Evolutionary conservation across 257 asterid species (phyloP), one percentile per base, ranked within the genome.

Genomic region (Gentiana dahurica): DNA sequence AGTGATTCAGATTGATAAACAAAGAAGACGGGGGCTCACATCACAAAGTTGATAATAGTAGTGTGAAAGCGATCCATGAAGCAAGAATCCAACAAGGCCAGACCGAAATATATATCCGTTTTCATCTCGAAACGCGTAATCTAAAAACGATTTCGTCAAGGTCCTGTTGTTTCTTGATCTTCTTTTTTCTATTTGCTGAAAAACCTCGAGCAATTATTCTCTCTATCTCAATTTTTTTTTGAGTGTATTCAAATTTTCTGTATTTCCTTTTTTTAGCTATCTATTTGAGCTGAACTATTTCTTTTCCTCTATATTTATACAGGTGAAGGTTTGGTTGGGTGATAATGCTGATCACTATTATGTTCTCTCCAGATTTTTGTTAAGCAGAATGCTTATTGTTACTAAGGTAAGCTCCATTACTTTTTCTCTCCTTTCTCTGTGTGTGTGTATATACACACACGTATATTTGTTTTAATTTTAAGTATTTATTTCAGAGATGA

Each of bases 291-390:
- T 0, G 24, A 24, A 24, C 11, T 11, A 36, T 41, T 36, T 7
- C 39, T 6, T 2, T 39, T 12, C 50, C 4, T 13, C 9, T 6
- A 36, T 6, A 6, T 57, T 3, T 15, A 63, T 63, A 46, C 75
- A 88, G 99, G 99, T 92, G 64, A 92, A 92, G 74, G 99, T 92
- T 1, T 92, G 99, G 97, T 70, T 92, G 74, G 95, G 99, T 66
- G 95, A 88, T 67, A 88, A 86, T 76, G 99, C 99, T 59, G 95
- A 92, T 81, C 97, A 92, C 77, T 92, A 88, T 58, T 92, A 92
- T 70, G 99, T 92, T 64, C 90, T 92, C 32, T 92, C 99, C 62
- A 80, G 99, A 65, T 88, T 92, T 68, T 71, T 92, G 79, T 95
- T 92, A 36, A 88, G 99, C 84, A 78, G 99, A 79, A 92, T 84